Evolutionary conservation across 352 stramenopile genomes (phyloP).

Genomic region (Phytopythium vexans): DNA sequence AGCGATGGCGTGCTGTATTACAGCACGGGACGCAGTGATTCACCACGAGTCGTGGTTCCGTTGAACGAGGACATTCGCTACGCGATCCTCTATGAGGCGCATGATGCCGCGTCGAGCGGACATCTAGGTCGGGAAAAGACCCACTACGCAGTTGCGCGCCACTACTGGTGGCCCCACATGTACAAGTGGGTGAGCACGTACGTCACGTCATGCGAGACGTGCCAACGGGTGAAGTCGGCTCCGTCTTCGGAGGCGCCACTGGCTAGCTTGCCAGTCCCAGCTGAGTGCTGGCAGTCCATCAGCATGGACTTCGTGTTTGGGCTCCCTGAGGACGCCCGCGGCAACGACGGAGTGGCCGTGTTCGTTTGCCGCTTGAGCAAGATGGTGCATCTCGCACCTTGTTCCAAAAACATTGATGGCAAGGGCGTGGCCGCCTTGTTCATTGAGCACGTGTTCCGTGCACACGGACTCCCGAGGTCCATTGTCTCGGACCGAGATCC

Average conservation of each 20-base stretch:
- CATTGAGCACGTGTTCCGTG: slow-evolving; percentile 9
- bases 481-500: too few species aligned
- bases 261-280: slow-evolving; percentile 9
- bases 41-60: slow-evolving; percentile 3
- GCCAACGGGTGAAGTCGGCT: slow-evolving; percentile 13
- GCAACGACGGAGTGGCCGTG: slow-evolving; percentile 13
- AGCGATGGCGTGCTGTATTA: slow-evolving; percentile 9
- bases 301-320: slow-evolving; percentile 24
- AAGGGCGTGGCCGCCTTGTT: slow-evolving; percentile 9
- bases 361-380: slow-evolving; percentile 21
- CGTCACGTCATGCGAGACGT: slow-evolving; percentile 13
- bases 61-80: slow-evolving; percentile 17
- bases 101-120: slow-evolving; percentile 1
- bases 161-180: slow-evolving; percentile 17
- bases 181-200: slow-evolving; percentile 18
- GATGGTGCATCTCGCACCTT: slow-evolving; percentile 12
- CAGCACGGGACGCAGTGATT: slow-evolving; percentile 1
- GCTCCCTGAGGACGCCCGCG: slow-evolving; percentile 5
- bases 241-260: slow-evolving; percentile 4
- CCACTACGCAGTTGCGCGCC: not conserved
- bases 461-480: slow-evolving; percentile 8
- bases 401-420: slow-evolving; percentile 11
- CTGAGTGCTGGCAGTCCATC: slow-evolving; percentile 22
- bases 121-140: slow-evolving; percentile 20
- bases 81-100: slow-evolving; percentile 8